Evolutionary conservation across 2,329 filamentous ascomycete genomes (phyloP).

Genomic region (Helicocarpus griseus): DNA sequence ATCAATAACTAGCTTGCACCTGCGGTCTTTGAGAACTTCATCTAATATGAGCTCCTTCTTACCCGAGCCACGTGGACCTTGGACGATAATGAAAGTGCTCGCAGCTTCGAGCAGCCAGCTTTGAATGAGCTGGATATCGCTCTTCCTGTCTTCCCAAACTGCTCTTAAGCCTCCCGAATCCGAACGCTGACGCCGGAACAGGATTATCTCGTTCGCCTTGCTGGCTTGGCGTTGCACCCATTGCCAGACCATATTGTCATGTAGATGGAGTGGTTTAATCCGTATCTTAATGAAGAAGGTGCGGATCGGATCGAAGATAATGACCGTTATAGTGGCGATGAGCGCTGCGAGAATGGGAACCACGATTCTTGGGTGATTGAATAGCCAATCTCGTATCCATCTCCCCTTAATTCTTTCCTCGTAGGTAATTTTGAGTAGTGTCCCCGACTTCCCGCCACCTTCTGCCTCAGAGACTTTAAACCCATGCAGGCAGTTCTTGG

Average conservation of each 20-base stretch:
- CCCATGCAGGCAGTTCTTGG: constrained; percentile 86
- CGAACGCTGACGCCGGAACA: constrained; percentile 33
- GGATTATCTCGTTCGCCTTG: constrained; percentile 35
- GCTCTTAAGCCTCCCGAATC: constrained; percentile 64
- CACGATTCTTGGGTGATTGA: constrained; percentile 76
- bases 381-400: constrained; percentile 79
- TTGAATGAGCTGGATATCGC: constrained; percentile 70
- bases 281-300: constrained; percentile 87
- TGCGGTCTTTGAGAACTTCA: constrained; percentile 65
- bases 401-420: constrained; percentile 67
- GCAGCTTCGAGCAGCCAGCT: constrained; percentile 80
- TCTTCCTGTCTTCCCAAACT: constrained; percentile 79
- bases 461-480: constrained; percentile 57
- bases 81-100: constrained; percentile 87
- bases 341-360: constrained; percentile 75
- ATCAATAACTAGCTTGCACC: constrained; percentile 75
- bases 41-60: constrained; percentile 83
- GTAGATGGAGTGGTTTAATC: constrained; percentile 67
- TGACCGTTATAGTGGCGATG: constrained; percentile 71
- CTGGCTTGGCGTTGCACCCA: constrained; percentile 65
- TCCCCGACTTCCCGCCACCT: constrained; percentile 67
- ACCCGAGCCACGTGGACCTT: constrained; percentile 82
- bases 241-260: constrained; percentile 62
- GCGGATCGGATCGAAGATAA: constrained; percentile 87
- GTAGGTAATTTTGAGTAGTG: constrained; percentile 71